These are phyloP conservation scores for Coemansia sp. DNA, from an alignment of 192 early-diverging fungal species.

Conservation along the genomic window DNA sequence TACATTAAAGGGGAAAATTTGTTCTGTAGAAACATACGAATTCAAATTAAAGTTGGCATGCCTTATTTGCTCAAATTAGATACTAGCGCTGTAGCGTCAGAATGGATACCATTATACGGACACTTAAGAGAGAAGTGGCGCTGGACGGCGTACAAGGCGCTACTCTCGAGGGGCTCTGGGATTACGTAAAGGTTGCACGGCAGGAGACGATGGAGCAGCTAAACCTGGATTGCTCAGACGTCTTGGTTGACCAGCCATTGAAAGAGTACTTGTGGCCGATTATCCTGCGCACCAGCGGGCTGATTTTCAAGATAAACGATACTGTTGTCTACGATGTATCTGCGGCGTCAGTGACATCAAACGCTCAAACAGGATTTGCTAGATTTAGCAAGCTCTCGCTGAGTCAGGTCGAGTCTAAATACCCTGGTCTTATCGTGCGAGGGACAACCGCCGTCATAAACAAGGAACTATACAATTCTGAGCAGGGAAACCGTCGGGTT, in stretches of 20 bases:
- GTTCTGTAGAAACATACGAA: no score
- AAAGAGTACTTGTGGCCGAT: slow-evolving; percentile 41
- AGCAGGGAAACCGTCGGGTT: slow-evolving; percentile 28
- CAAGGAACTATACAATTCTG: slow-evolving; percentile 32
- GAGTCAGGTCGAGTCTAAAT: slow-evolving; percentile 15
- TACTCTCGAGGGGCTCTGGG: slow-evolving; percentile 29
- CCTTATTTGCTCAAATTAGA: neutral
- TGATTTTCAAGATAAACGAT: slow-evolving; percentile 23
- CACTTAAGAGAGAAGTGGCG: slow-evolving; percentile 34
- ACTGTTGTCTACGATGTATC: slow-evolving; percentile 15
- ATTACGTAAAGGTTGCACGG: slow-evolving; percentile 36
- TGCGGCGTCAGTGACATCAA: neutral
- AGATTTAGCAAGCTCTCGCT: neutral
- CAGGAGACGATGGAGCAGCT: slow-evolving; percentile 9
- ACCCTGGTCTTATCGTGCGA: slow-evolving; percentile 24
- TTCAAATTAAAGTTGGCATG: no score
- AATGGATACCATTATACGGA: slow-evolving; percentile 45
- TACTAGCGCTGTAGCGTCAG: neutral
- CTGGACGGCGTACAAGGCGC: slow-evolving; percentile 42
- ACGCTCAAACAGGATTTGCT: neutral
- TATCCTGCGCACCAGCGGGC: slow-evolving; percentile 15
- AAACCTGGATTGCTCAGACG: slow-evolving; percentile 2
- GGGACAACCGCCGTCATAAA: slow-evolving; percentile 24
- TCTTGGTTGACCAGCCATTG: slow-evolving; percentile 11
- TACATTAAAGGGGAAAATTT: no score